phyloP scores from a whole-genome alignment of 2,329 filamentous ascomycete genomes.

The Pseudocercospora fijiensis region DNA sequence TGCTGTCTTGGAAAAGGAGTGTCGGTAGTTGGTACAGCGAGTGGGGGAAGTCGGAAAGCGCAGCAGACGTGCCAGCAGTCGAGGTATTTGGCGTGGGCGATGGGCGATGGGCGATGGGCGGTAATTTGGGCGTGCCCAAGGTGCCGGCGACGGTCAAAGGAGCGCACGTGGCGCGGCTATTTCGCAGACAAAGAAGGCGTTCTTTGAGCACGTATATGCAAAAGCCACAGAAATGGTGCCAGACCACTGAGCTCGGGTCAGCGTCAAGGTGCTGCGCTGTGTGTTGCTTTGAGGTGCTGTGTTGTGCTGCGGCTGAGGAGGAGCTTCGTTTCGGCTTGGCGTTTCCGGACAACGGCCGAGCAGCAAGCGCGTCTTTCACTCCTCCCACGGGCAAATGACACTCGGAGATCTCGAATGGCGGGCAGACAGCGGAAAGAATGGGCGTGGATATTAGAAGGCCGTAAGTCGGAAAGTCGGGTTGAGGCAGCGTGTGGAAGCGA shows the following conservation, averaged over 20 bases:
- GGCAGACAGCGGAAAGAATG: slow-evolving; percentile 14
- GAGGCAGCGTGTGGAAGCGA: slow-evolving; percentile 19
- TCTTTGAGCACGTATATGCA: slow-evolving; percentile 24
- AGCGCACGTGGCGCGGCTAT: slow-evolving; percentile 22
- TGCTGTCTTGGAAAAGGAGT: slow-evolving; percentile 30
- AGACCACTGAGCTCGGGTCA: slow-evolving; percentile 22
- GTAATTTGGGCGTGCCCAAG: slow-evolving; percentile 10
- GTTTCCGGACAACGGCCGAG: slow-evolving; percentile 21
- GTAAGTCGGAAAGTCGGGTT: slow-evolving; percentile 25
- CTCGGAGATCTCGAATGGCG: slow-evolving; percentile 6
- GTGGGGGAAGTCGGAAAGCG: slow-evolving; percentile 10
- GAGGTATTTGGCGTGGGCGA: slow-evolving; percentile 5
- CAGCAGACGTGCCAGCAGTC: background rate
- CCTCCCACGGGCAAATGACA: slow-evolving; percentile 11
- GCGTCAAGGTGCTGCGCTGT: slow-evolving; percentile 10
- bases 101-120: slow-evolving; percentile 1
- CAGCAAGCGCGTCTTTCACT: slow-evolving; percentile 19
- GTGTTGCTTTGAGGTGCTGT: slow-evolving; percentile 18
- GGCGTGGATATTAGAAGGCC: slow-evolving; percentile 26
- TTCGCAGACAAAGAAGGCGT: slow-evolving; percentile 21
- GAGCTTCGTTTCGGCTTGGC: slow-evolving; percentile 18
- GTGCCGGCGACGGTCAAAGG: slow-evolving; percentile 11
- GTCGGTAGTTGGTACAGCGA: slow-evolving; percentile 34
- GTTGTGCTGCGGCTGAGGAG: slow-evolving; percentile 15
- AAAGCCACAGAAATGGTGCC: slow-evolving; percentile 17